Evolutionary conservation across 2,329 filamentous ascomycete genomes (phyloP).

Genomic region (Claviceps digitariae): DNA sequence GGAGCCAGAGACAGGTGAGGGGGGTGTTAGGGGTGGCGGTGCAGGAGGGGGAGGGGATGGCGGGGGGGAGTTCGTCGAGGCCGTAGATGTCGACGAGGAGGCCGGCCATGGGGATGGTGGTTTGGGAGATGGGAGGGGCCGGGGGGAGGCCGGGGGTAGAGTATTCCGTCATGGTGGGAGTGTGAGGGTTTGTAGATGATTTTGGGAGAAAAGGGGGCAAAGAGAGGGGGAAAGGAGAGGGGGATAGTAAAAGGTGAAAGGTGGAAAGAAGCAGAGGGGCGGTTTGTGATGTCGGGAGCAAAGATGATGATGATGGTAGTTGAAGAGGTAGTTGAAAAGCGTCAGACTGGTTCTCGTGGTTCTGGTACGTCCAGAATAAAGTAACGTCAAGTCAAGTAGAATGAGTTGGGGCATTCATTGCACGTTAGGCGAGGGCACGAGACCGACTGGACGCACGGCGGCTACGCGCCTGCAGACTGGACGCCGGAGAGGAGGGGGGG

Average conservation of each 20-base stretch:
- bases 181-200: no score
- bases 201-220: background rate
- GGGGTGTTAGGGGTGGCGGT: slow-evolving; percentile 17
- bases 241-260: no score
- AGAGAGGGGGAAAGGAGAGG: background rate
- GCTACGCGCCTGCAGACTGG: no score
- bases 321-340: no score
- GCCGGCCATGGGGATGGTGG: slow-evolving; percentile 60
- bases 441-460: no score
- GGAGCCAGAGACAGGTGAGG: slow-evolving; percentile 77
- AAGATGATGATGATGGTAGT: no score
- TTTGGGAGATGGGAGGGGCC: slow-evolving; percentile 43
- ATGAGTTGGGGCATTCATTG: no score
- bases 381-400: no score
- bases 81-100: slow-evolving; percentile 72
- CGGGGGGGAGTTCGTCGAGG: slow-evolving; percentile 49
- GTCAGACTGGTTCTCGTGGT: no score
- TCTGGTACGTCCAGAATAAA: no score
- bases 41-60: slow-evolving; percentile 27
- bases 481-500: no score
- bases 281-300: background rate
- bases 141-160: slow-evolving; percentile 23
- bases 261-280: background rate
- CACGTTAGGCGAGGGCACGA: no score
- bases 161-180: slow-evolving; percentile 16